Percentiles rank a stretch among this genome's conserved stretches.
phyloP scores from a whole-genome alignment of 495 filamentous ascomycete genomes.

The Tuber indicum region DNA sequence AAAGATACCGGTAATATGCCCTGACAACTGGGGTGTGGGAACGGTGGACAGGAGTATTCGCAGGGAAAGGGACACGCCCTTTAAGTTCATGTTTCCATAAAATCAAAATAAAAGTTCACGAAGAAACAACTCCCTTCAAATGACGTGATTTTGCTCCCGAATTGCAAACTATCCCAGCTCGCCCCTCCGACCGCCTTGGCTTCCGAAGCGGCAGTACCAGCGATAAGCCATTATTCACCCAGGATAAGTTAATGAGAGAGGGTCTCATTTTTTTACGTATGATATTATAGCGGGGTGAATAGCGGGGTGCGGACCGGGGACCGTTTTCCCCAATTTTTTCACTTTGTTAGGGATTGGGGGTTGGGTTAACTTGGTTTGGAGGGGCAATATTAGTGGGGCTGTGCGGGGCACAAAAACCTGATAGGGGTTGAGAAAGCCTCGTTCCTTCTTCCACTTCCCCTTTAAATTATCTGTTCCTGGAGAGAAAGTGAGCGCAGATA shows the following conservation, averaged over 20 bases:
- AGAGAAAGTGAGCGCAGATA: neutral
- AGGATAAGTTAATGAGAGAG: neutral
- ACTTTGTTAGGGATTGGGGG: neutral
- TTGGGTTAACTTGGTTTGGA: neutral
- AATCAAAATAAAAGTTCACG: neutral
- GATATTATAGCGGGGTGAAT: neutral
- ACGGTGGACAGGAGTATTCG: neutral
- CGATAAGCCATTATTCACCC: neutral
- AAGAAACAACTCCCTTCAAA: conserved; percentile 7
- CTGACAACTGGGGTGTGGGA: neutral
- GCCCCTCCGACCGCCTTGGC: neutral
- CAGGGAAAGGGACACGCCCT: neutral
- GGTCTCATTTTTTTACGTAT: neutral
- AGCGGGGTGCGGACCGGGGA: neutral
- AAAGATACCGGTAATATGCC: neutral
- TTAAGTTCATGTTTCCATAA: neutral
- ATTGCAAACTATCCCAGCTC: neutral
- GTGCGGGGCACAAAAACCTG: neutral
- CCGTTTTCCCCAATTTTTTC: neutral
- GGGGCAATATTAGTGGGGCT: neutral
- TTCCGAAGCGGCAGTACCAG: neutral
- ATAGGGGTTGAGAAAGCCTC: neutral
- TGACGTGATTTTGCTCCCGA: conserved; percentile 26
- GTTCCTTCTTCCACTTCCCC: neutral
- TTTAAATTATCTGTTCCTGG: neutral